These are phyloP conservation scores for Ceriops tagal DNA, from an alignment of 345 rosid species.

Conservation along the genomic window DNA sequence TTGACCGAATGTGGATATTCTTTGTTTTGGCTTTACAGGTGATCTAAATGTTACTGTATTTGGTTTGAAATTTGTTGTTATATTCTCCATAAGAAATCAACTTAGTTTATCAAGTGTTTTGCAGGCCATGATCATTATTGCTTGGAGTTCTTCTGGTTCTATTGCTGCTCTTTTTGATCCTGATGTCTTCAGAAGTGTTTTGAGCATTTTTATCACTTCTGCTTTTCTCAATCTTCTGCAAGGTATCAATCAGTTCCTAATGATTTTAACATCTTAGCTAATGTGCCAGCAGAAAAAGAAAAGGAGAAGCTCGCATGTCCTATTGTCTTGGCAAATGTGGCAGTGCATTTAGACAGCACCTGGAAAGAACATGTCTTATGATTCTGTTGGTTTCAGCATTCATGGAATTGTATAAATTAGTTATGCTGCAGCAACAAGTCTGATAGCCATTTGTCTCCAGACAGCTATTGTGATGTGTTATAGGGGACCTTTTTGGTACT, in stretches of 20 bases:
- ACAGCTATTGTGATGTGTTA: background rate
- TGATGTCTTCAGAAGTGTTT: slow-evolving; percentile 54
- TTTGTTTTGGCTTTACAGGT: slow-evolving; percentile 85
- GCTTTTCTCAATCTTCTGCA: slow-evolving; percentile 83
- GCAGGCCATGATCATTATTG: slow-evolving; percentile 92
- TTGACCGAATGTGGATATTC: slow-evolving; percentile 99
- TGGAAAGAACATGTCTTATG: background rate
- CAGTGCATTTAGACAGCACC: background rate
- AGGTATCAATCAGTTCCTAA: slow-evolving; percentile 43
- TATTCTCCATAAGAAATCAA: slow-evolving; percentile 17
- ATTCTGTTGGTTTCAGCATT: background rate
- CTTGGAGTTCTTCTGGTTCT: slow-evolving; percentile 75
- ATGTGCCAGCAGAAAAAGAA: background rate
- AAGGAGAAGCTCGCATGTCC: background rate
- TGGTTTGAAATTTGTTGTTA: slow-evolving; percentile 4
- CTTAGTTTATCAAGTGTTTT: slow-evolving; percentile 17
- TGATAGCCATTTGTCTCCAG: background rate
- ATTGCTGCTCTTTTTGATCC: slow-evolving; percentile 52
- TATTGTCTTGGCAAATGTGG: background rate
- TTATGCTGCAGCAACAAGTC: slow-evolving; percentile 1
- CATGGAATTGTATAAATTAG: too few relatives aligned
- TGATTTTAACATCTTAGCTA: background rate
- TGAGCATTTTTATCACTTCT: slow-evolving; percentile 83
- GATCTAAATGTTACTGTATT: slow-evolving; percentile 9
- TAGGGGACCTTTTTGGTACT: background rate